These are phyloP conservation scores for Nowakowskiella sp. DNA, from an alignment of 192 early-diverging fungal species.

Conservation along the genomic window DNA sequence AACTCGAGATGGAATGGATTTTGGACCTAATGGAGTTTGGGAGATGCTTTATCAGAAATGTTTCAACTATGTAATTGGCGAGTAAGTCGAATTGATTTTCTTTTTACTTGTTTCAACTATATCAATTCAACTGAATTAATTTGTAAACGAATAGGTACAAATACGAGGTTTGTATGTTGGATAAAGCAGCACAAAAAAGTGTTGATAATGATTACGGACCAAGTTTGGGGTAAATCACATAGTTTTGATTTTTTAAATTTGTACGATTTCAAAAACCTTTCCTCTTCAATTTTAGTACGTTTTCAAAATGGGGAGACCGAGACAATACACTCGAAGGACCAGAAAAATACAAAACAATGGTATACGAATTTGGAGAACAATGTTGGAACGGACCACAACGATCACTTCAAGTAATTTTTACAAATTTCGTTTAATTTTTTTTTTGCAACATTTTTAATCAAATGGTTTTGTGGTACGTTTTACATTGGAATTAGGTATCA, in stretches of 20 bases:
- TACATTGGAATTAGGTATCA: conserved; percentile 20
- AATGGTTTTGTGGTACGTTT: conserved; percentile 3
- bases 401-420: conserved; percentile 40
- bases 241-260: conserved; percentile 1
- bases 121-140: not conserved
- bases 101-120: not conserved
- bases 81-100: conserved; percentile 38
- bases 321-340: conserved; percentile 19
- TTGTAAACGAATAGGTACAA: conserved; percentile 23
- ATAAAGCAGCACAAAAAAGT: conserved; percentile 63
- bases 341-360: conserved; percentile 48
- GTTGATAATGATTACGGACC: conserved; percentile 51
- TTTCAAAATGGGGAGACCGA: conserved; percentile 35
- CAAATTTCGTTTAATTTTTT: not conserved
- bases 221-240: conserved; percentile 46
- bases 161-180: conserved; percentile 78
- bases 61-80: conserved; percentile 53
- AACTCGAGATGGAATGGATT: conserved; percentile 48
- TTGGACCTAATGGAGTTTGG: conserved; percentile 65
- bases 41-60: conserved; percentile 62
- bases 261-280: conserved; percentile 36
- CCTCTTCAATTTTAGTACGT: conserved; percentile 17
- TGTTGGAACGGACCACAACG: conserved; percentile 97
- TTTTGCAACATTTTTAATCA: conserved; percentile 19
- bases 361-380: conserved; percentile 61